These are phyloP conservation scores for Aspergillus sp. DNA, from an alignment of 2,329 filamentous ascomycete genomes.

Conservation along the genomic window DNA sequence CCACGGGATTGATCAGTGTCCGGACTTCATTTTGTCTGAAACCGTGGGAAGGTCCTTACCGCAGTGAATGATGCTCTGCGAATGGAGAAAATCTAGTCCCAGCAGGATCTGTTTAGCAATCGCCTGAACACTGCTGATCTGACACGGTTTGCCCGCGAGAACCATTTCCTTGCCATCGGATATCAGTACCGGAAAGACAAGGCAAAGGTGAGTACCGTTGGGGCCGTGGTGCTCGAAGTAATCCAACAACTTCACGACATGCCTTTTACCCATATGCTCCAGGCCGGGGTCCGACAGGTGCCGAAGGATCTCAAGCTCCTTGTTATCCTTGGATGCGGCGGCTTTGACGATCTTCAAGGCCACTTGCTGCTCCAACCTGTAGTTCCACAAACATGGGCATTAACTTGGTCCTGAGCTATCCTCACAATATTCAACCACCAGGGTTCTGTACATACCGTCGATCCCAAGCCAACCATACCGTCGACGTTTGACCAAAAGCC, in stretches of 20 bases:
- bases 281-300: constrained; percentile 8
- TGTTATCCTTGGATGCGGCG: constrained; percentile 15
- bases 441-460: not conserved
- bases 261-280: constrained; percentile 16
- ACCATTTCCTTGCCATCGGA: not conserved
- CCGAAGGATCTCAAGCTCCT: constrained; percentile 20
- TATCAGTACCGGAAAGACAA: constrained; percentile 12
- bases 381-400: not conserved
- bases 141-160: not conserved
- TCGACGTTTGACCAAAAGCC: constrained; percentile 17
- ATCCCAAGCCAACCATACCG: constrained; percentile 23
- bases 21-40: not conserved
- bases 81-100: not conserved
- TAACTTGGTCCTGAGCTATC: not conserved
- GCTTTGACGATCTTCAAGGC: constrained; percentile 25
- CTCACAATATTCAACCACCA: not conserved
- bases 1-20: not conserved
- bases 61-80: not conserved
- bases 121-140: not conserved
- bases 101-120: not conserved
- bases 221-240: constrained; percentile 24
- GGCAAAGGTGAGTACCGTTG: constrained; percentile 23
- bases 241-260: constrained; percentile 22
- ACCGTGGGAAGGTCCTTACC: not conserved
- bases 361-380: constrained; percentile 11